Evolutionary conservation across 148 eudicot genomes (phyloP).

Genomic region (Amaranthus cruentus): DNA sequence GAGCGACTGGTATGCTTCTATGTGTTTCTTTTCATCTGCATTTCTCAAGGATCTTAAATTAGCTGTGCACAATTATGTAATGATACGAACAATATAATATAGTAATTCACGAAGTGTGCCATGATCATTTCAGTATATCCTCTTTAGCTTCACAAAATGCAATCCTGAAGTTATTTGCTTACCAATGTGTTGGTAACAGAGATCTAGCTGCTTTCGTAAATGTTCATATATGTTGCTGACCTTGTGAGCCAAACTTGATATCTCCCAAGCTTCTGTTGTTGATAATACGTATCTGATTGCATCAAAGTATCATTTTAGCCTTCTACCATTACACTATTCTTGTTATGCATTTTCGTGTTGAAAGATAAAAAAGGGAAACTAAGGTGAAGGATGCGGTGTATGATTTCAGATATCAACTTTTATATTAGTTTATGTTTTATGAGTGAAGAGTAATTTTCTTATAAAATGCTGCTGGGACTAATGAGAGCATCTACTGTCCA

Average conservation of each 20-base stretch:
- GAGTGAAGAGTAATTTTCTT: no score
- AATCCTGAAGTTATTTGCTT: slow-evolving; percentile 16
- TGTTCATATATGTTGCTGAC: slow-evolving; percentile 53
- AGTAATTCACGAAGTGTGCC: background rate
- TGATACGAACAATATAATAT: background rate
- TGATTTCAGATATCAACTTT: background rate
- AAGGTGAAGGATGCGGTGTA: background rate
- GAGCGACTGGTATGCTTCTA: slow-evolving; percentile 48
- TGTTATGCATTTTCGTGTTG: slow-evolving; percentile 1
- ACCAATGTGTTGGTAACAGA: slow-evolving; percentile 52
- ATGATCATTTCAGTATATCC: background rate
- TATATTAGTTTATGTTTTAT: background rate
- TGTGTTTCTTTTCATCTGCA: slow-evolving; percentile 55
- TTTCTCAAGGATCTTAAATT: background rate
- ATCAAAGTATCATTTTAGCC: background rate
- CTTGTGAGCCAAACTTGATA: slow-evolving; percentile 66
- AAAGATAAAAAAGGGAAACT: background rate
- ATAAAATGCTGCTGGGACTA: no score
- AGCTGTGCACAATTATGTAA: slow-evolving; percentile 3
- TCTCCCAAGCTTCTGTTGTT: slow-evolving; percentile 79
- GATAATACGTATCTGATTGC: slow-evolving; percentile 46
- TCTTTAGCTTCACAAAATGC: background rate
- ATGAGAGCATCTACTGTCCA: background rate
- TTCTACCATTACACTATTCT: background rate
- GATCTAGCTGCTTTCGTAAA: slow-evolving; percentile 46